Conservation (phyloP, 2,329 filamentous ascomycete genomes). For the Pseudohalonectria lignicola region DNA sequence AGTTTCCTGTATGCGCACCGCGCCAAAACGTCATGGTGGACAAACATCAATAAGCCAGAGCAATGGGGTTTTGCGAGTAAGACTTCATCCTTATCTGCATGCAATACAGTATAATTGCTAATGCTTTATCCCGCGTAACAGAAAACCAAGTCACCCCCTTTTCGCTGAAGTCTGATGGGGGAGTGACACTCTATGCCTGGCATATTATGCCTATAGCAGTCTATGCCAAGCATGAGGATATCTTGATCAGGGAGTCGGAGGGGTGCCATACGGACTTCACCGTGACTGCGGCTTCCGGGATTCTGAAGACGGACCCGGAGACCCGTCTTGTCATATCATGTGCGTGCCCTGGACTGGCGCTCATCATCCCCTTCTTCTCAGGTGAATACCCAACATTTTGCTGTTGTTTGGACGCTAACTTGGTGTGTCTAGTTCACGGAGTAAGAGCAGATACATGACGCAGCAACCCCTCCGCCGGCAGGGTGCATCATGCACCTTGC, state of each 20-base stretch:
- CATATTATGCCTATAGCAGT: slow-evolving; percentile 73
- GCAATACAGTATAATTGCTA: slow-evolving; percentile 77
- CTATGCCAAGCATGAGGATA: slow-evolving; percentile 60
- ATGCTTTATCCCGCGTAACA: slow-evolving; percentile 25
- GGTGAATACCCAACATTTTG: too few species aligned
- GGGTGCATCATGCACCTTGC: too few species aligned
- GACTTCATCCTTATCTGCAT: slow-evolving; percentile 12
- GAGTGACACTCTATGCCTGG: slow-evolving; percentile 76
- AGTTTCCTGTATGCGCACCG: slow-evolving; percentile 87
- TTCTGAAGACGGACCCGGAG: slow-evolving; percentile 52
- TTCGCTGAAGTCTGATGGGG: slow-evolving; percentile 61
- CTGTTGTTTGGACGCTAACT: too few species aligned
- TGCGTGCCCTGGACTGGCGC: too few species aligned
- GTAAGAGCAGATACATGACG: slow-evolving; percentile 29
- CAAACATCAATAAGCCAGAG: slow-evolving; percentile 61
- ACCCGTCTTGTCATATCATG: slow-evolving; percentile 55
- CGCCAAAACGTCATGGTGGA: slow-evolving; percentile 55
- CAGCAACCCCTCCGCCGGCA: too few species aligned
- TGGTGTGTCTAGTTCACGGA: slow-evolving; percentile 60
- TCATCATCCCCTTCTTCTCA: too few species aligned
- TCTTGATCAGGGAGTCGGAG: slow-evolving; percentile 39
- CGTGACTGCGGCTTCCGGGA: slow-evolving; percentile 43
- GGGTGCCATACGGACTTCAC: slow-evolving; percentile 44
- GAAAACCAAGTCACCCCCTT: slow-evolving; percentile 87
- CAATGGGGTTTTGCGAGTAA: slow-evolving; percentile 77